A percentile compares a stretch with the other conserved stretches of the same genome.
phyloP scores from a whole-genome alignment of 495 filamentous ascomycete genomes.

The Aspergillus homomorphus region DNA sequence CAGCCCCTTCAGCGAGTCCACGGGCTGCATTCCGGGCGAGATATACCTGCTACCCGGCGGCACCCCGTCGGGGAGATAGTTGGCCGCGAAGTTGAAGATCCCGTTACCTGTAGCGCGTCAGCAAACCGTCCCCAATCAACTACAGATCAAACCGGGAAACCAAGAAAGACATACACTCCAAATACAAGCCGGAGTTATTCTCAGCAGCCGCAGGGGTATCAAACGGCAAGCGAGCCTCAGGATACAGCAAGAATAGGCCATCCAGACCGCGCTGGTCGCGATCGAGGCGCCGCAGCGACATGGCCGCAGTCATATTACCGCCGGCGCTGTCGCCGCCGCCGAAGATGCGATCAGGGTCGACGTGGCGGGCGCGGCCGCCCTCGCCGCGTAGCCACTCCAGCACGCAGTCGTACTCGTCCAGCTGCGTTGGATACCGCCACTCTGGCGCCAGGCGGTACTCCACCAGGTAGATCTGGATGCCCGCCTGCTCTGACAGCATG shows the following conservation, averaged over 20 bases:
- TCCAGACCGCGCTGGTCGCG: slow-evolving; percentile 19
- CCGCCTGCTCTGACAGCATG: slow-evolving; percentile 27
- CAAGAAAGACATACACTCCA: slow-evolving; percentile 4
- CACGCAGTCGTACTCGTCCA: slow-evolving; percentile 26
- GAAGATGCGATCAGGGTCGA: slow-evolving; percentile 23
- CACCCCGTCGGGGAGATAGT: slow-evolving; percentile 29
- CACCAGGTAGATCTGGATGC: slow-evolving; percentile 23
- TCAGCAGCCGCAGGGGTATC: slow-evolving; percentile 31
- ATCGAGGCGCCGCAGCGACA: slow-evolving; percentile 21
- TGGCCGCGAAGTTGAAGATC: slow-evolving; percentile 35
- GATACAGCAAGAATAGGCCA: slow-evolving; percentile 35
- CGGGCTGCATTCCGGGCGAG: slow-evolving; percentile 7
- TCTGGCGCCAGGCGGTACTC: slow-evolving; percentile 33
- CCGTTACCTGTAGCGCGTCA: slow-evolving; percentile 22
- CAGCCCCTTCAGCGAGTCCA: slow-evolving; percentile 3
- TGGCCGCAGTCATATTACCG: slow-evolving; percentile 36
- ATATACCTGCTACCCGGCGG: slow-evolving; percentile 6
- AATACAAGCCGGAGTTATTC: slow-evolving; percentile 32
- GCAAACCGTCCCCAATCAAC: too few species aligned
- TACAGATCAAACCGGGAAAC: too few species aligned
- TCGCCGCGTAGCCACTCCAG: slow-evolving; percentile 21
- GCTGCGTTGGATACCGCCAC: slow-evolving; percentile 26
- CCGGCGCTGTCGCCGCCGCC: slow-evolving; percentile 36
- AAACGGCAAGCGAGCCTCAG: slow-evolving; percentile 34
- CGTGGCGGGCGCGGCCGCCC: slow-evolving; percentile 18